Base-by-base conservation (phyloP, 1,139 yeast species). In the Kodamaea derodonti region DNA sequence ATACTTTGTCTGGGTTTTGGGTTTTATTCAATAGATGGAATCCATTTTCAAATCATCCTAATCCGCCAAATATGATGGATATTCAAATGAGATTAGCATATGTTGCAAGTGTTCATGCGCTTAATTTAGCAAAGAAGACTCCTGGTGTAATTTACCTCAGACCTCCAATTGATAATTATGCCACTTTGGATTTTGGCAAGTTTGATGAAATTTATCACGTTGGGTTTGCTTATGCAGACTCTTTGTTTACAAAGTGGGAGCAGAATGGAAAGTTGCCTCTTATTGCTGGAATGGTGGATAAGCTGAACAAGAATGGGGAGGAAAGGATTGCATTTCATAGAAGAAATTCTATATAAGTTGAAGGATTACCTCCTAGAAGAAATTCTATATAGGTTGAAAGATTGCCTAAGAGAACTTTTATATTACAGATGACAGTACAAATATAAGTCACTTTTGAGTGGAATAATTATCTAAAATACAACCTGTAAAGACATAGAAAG, bases 11-110 rank as follows among this genome's bases (percentile, higher is more conserved):
- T 38, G 98, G 98, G 2, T 66, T 84, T 33, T 88, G 97, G 97
- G 96, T 87, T 6, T 50, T 92, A 10, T 62, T 87, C 40, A 92
- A 92, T 58, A 69, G 95, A 38, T 80, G 94, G 82, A 92, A 92
- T 52, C 95, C 96, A 8, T 90, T 90, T 51, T 85, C 95, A 0
- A 70, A 67, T 23, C 84, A 83, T 50, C 95, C 97, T 4, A 83
- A 84, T 54, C 86, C 88, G 6, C 98, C 98, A 3, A 85, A 84
- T 39, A 80, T 92, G 84, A 88, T 95, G 49, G 98, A 92, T 54
- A 87, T 92, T 42, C 98, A 92, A 63, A 75, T 87, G 63, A 71
- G 98, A 38, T 66, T 92, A 41, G 96, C 97, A 1, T 92, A 92
- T 58, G 98, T 92, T 18, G 86, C 97, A 0, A 85, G 95, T 41